A percentile compares a stretch with the other conserved stretches of the same genome.
These are phyloP conservation scores for Fusarium sp. DNA, from an alignment of 2,329 filamentous ascomycete species.

Conservation along the genomic window DNA sequence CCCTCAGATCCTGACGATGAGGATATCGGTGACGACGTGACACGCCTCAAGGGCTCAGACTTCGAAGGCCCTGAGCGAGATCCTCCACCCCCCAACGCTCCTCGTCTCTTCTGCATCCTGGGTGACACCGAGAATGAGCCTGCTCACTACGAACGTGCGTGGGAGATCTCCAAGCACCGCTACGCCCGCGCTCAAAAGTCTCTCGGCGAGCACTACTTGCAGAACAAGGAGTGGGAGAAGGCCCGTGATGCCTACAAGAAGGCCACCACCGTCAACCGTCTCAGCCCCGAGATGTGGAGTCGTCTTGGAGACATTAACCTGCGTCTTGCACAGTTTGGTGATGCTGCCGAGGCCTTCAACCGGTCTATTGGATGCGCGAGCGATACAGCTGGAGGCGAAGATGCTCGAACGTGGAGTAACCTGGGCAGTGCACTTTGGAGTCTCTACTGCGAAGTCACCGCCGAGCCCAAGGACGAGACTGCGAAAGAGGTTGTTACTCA, in stretches of 20 bases:
- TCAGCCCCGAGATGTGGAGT: slow-evolving; percentile 87
- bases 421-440: slow-evolving; percentile 83
- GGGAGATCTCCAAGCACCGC: slow-evolving; percentile 80
- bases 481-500: slow-evolving; percentile 29
- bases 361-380: slow-evolving; percentile 73
- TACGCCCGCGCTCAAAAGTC: slow-evolving; percentile 90
- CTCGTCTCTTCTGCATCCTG: slow-evolving; percentile 89
- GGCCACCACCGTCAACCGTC: slow-evolving; percentile 78
- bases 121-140: slow-evolving; percentile 84
- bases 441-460: slow-evolving; percentile 64
- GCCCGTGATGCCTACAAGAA: slow-evolving; percentile 80
- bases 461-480: slow-evolving; percentile 47
- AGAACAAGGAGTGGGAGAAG: slow-evolving; percentile 68
- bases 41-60: slow-evolving; percentile 60
- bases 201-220: slow-evolving; percentile 79
- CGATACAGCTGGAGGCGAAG: slow-evolving; percentile 75
- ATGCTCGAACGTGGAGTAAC: slow-evolving; percentile 95
- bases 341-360: slow-evolving; percentile 83
- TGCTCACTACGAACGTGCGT: slow-evolving; percentile 81
- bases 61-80: slow-evolving; percentile 69
- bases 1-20: slow-evolving; percentile 58
- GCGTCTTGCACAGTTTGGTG: slow-evolving; percentile 76
- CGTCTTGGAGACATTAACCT: slow-evolving; percentile 88
- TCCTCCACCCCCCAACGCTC: slow-evolving; percentile 80
- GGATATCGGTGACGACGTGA: slow-evolving; percentile 60